Evolutionary conservation across 257 asterid genomes (phyloP).

Genomic region (Plantago ovata): DNA sequence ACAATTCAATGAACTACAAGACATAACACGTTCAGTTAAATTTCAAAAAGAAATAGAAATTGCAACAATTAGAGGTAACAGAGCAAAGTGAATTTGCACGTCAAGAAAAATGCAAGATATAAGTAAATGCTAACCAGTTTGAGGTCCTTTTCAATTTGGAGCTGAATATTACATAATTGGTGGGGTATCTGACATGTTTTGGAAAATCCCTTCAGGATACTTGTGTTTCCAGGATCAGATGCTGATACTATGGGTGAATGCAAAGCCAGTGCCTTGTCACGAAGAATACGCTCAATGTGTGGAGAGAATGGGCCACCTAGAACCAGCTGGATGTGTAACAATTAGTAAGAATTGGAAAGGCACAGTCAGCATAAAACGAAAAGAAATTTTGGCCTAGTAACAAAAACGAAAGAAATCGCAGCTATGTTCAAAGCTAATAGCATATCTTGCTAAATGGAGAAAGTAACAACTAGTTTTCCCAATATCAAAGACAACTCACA

Average conservation of each 20-base stretch:
- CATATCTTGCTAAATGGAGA: too few species aligned
- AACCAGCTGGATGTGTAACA: constrained; percentile 55
- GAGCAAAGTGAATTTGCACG: background rate
- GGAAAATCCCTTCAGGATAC: constrained; percentile 52
- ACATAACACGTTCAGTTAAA: constrained; percentile 13
- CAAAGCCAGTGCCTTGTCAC: constrained; percentile 62
- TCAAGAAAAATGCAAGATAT: constrained; percentile 8
- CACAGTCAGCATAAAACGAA: constrained; percentile 1
- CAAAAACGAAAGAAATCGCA: too few species aligned
- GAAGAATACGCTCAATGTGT: constrained; percentile 71
- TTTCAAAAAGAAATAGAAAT: background rate
- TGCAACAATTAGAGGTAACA: constrained; percentile 1
- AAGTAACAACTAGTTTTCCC: too few species aligned
- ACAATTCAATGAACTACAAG: constrained; percentile 56
- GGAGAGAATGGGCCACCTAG: constrained; percentile 95
- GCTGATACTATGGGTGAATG: constrained; percentile 79
- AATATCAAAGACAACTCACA: too few species aligned
- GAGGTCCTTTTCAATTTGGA: constrained; percentile 54
- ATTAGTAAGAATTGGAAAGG: constrained; percentile 23
- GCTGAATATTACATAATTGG: constrained; percentile 73
- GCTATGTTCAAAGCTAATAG: too few species aligned
- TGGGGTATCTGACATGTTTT: constrained; percentile 38
- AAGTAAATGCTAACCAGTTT: constrained; percentile 41
- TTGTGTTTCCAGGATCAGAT: constrained; percentile 72
- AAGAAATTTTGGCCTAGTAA: background rate